Conservation (phyloP, 306 rosid species). For the Trifolium repens region DNA sequence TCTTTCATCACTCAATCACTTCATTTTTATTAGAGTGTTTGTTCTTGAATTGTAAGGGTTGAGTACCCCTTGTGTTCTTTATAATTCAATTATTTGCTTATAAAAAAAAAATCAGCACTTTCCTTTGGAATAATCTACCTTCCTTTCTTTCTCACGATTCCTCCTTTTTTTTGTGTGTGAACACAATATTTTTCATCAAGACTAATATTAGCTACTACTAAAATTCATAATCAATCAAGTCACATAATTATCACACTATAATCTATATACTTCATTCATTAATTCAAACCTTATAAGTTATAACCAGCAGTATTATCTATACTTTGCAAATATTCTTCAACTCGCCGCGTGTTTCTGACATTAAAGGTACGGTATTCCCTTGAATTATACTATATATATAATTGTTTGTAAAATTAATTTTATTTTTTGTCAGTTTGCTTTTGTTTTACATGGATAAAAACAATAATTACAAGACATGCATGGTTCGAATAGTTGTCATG, state of each 20-base stretch:
- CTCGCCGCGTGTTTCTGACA: constrained; percentile 29
- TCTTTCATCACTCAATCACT: neutral
- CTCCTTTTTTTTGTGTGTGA: neutral
- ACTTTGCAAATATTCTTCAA: constrained; percentile 4
- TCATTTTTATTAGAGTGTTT: too few species aligned
- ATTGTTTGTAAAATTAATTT: neutral
- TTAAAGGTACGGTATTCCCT: constrained; percentile 27
- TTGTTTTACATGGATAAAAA: constrained; percentile 25
- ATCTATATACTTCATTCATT: neutral
- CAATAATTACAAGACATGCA: constrained; percentile 24
- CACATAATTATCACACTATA: neutral
- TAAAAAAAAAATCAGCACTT: too few species aligned
- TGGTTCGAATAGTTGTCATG: neutral
- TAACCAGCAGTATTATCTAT: neutral
- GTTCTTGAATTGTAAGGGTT: too few species aligned
- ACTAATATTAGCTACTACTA: neutral
- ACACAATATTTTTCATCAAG: neutral
- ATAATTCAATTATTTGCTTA: too few species aligned
- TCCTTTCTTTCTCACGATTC: neutral
- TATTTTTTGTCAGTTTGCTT: neutral
- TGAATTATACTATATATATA: neutral
- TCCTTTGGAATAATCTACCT: neutral
- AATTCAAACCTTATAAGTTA: neutral
- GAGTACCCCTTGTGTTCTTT: too few species aligned
- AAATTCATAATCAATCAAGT: neutral